Evolutionary conservation across 2,329 filamentous ascomycete species (phyloP).

Genomic region (Colletotrichum neosansevieriae): DNA sequence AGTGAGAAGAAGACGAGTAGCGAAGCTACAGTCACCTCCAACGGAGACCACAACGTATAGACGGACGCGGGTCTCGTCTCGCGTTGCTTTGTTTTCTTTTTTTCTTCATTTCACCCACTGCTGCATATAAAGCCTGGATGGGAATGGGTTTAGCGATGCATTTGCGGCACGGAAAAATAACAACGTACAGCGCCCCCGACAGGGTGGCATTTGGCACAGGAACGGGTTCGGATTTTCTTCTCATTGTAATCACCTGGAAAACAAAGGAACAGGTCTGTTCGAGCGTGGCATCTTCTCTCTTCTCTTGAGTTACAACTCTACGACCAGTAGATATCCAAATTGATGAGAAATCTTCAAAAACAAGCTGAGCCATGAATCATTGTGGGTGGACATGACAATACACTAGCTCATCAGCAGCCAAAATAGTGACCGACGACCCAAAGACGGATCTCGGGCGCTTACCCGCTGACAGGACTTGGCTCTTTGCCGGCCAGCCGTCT

Average conservation of each 20-base stretch:
- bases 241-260: slow-evolving; percentile 37
- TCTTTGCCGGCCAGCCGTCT: too few relatives aligned
- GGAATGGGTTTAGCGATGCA: slow-evolving; percentile 34
- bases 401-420: too few relatives aligned
- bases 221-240: slow-evolving; percentile 25
- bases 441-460: too few relatives aligned
- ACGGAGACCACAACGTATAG: slow-evolving; percentile 36
- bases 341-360: slow-evolving; percentile 20
- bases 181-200: slow-evolving; percentile 20
- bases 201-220: slow-evolving; percentile 27
- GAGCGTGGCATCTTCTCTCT: slow-evolving; percentile 26
- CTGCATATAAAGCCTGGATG: slow-evolving; percentile 16
- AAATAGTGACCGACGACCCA: not conserved
- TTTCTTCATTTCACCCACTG: slow-evolving; percentile 23
- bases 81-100: not conserved
- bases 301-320: slow-evolving; percentile 7
- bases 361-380: not conserved
- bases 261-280: slow-evolving; percentile 29
- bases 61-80: not conserved
- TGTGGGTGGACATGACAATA: too few relatives aligned
- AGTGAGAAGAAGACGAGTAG: slow-evolving; percentile 35
- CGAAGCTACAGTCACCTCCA: slow-evolving; percentile 30
- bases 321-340: slow-evolving; percentile 27
- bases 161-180: slow-evolving; percentile 31
- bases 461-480: too few relatives aligned